phyloP scores from a whole-genome alignment of 495 filamentous ascomycete genomes.

The Melanomma pulvis-pyrius region DNA sequence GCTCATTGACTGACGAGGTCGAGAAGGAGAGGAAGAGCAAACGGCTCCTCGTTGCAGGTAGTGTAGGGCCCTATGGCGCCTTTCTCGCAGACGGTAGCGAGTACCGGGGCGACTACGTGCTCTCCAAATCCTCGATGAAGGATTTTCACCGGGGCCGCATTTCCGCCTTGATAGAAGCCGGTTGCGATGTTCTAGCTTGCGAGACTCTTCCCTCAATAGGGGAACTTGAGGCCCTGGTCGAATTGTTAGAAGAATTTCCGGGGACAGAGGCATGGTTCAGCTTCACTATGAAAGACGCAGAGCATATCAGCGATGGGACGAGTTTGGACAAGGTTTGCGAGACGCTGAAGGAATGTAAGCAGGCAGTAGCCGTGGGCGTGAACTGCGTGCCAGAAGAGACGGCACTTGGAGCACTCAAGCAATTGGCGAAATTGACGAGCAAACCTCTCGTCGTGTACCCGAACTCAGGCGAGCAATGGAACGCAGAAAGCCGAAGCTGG shows the following conservation, averaged over 20 bases:
- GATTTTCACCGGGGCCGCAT: conserved; percentile 43
- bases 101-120: conserved; percentile 42
- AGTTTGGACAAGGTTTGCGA: conserved; percentile 8
- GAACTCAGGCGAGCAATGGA: conserved; percentile 44
- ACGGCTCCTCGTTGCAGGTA: conserved; percentile 41
- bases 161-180: conserved; percentile 38
- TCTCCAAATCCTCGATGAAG: conserved; percentile 18
- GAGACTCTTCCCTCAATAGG: conserved; percentile 42
- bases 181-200: conserved; percentile 41
- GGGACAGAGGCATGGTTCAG: conserved; percentile 35
- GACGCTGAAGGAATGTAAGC: conserved; percentile 5
- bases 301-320: conserved; percentile 40
- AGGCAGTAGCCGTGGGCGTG: conserved; percentile 42
- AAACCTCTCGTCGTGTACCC: conserved; percentile 43
- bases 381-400: conserved; percentile 37
- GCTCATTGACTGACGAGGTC: background rate
- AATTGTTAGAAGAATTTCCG: conserved; percentile 39
- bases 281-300: conserved; percentile 36
- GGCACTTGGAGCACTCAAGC: conserved; percentile 28
- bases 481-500: conserved; percentile 39
- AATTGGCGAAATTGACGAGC: conserved; percentile 12
- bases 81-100: conserved; percentile 44
- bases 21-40: background rate
- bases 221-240: conserved; percentile 36
- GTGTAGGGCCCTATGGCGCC: conserved; percentile 45